phyloP scores from a whole-genome alignment of 768 basidiomycete species.

The Kwoniella europaea region DNA sequence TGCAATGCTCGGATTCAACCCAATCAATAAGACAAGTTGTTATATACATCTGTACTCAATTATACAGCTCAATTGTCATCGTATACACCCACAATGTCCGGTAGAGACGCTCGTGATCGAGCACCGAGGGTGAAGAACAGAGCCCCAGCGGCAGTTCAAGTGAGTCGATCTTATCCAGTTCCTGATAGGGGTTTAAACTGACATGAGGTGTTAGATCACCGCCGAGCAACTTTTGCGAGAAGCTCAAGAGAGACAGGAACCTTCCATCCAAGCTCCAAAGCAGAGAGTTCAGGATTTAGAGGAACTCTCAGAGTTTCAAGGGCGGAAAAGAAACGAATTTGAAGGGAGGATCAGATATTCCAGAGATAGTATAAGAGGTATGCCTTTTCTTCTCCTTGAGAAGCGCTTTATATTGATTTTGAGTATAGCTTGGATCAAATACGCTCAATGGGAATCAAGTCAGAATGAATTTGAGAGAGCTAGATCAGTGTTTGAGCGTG shows the following conservation, averaged over 20 bases:
- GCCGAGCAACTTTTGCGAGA: constrained; percentile 97
- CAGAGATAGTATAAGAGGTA: constrained; percentile 51
- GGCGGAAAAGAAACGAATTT: constrained; percentile 84
- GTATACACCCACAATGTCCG: constrained; percentile 32
- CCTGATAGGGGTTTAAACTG: not conserved
- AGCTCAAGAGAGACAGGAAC: constrained; percentile 97
- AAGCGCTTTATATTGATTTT: not conserved
- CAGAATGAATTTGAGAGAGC: constrained; percentile 96
- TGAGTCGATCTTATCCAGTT: constrained; percentile 57
- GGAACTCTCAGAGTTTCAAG: constrained; percentile 75
- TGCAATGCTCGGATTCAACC: not conserved
- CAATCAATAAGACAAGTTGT: not conserved
- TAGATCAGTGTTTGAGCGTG: constrained; percentile 93
- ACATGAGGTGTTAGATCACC: constrained; percentile 71
- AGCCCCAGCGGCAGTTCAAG: constrained; percentile 91
- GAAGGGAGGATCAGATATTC: constrained; percentile 71
- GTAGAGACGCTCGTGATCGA: constrained; percentile 49
- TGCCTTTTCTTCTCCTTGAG: constrained; percentile 5
- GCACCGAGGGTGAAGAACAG: constrained; percentile 81
- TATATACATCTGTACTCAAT: not conserved
- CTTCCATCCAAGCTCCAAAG: constrained; percentile 85
- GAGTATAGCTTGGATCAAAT: constrained; percentile 62
- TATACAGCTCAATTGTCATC: not conserved
- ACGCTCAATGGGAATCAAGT: constrained; percentile 74
- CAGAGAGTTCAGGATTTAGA: constrained; percentile 97